These are phyloP conservation scores for Boletus reticulatus DNA, from an alignment of 768 basidiomycete genomes.

Conservation along the genomic window DNA sequence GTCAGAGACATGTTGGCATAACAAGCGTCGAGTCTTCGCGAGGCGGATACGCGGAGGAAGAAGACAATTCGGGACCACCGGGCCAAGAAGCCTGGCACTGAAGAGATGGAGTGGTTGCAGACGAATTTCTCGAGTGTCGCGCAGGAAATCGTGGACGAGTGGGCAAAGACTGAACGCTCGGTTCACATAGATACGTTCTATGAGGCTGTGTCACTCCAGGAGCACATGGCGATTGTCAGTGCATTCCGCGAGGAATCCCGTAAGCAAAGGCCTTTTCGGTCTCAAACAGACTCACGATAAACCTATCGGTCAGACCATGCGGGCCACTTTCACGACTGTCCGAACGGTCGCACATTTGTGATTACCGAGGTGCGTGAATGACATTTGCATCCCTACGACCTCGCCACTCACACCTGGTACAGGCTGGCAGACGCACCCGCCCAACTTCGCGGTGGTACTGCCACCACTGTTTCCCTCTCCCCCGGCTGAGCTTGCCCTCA, in stretches of 20 bases:
- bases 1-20: constrained; percentile 19
- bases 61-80: constrained; percentile 5
- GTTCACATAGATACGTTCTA: constrained; percentile 48
- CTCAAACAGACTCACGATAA: not conserved
- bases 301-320: constrained; percentile 28
- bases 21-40: constrained; percentile 15
- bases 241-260: constrained; percentile 51
- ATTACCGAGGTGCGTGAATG: constrained; percentile 46
- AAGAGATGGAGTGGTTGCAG: constrained; percentile 39
- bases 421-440: no score
- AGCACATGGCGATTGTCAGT: constrained; percentile 48
- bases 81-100: constrained; percentile 23
- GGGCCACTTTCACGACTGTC: constrained; percentile 50
- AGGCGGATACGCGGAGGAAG: constrained; percentile 1
- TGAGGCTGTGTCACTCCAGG: constrained; percentile 49
- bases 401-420: no score
- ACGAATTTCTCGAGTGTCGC: constrained; percentile 41
- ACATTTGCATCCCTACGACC: no score
- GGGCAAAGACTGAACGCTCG: constrained; percentile 40
- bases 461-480: no score
- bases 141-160: constrained; percentile 43
- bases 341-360: constrained; percentile 61
- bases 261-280: constrained; percentile 18
- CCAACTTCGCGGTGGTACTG: no score
- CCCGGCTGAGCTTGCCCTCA: no score